phyloP scores from a whole-genome alignment of 192 early-diverging fungal genomes.

The Coemansia sp. region DNA sequence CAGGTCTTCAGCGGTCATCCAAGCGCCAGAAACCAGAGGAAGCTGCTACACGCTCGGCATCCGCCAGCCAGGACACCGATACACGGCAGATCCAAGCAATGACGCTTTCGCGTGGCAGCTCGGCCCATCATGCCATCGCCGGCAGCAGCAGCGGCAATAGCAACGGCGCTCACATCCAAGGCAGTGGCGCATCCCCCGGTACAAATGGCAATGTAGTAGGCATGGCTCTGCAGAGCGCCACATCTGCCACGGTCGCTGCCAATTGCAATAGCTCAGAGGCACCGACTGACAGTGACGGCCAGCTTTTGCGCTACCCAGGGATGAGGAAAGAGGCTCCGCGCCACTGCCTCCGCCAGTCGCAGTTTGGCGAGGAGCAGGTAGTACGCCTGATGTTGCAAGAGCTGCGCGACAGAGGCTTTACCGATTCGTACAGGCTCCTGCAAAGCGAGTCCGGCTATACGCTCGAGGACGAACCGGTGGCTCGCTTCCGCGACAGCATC shows the following conservation, averaged over 20 bases:
- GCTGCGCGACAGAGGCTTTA: conserved; percentile 79
- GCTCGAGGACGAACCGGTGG: conserved; percentile 73
- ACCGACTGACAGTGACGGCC: not conserved
- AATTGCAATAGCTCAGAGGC: not conserved
- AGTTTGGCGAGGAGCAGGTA: conserved; percentile 68
- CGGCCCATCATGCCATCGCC: not conserved
- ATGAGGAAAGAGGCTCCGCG: conserved; percentile 33
- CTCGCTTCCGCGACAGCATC: conserved; percentile 71
- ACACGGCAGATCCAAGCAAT: conserved; percentile 22
- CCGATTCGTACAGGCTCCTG: conserved; percentile 68
- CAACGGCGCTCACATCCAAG: conserved; percentile 2
- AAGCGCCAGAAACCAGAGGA: conserved; percentile 37
- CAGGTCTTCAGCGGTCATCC: conserved; percentile 20
- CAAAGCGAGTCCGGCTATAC: conserved; percentile 80
- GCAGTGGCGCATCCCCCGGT: not conserved
- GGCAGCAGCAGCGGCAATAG: not conserved
- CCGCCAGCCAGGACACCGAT: conserved; percentile 8
- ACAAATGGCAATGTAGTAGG: conserved; percentile 13
- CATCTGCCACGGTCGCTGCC: conserved; percentile 4
- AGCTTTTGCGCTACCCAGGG: conserved; percentile 40
- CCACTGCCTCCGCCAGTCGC: conserved; percentile 44
- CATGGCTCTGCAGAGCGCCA: not conserved
- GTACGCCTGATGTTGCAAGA: conserved; percentile 90
- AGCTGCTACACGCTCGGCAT: conserved; percentile 8
- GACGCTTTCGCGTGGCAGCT: conserved; percentile 18